Conservation (phyloP, 345 rosid genomes). For the Citrus australasica region DNA sequence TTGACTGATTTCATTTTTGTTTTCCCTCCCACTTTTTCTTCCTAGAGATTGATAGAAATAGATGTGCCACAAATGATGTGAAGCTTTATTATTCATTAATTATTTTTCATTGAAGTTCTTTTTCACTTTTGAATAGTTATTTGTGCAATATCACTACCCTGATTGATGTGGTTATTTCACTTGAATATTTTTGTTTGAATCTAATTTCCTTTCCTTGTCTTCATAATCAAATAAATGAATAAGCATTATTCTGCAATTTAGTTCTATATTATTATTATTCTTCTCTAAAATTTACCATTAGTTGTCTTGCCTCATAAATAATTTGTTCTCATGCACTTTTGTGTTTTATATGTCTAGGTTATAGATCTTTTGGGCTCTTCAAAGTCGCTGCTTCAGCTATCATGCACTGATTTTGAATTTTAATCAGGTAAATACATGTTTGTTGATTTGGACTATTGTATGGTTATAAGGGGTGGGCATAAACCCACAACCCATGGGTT, state of each 20-base stretch:
- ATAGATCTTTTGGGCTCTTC: background rate
- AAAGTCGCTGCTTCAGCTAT: background rate
- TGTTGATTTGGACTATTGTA: background rate
- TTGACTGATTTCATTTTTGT: background rate
- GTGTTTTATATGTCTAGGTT: background rate
- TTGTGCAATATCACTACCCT: background rate
- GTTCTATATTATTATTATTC: background rate
- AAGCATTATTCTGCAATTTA: background rate
- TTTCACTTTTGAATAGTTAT: background rate
- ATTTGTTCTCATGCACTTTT: background rate
- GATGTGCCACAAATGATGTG: background rate
- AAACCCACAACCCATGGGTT: too few relatives aligned
- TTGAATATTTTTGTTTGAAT: background rate
- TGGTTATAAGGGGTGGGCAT: background rate
- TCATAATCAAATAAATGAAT: background rate
- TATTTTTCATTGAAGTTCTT: background rate
- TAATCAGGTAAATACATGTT: background rate
- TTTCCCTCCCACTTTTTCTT: background rate
- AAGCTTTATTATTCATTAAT: background rate
- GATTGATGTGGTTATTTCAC: background rate
- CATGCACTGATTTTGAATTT: background rate
- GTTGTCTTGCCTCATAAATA: background rate
- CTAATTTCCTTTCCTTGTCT: background rate
- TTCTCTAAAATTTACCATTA: background rate
- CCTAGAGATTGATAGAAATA: background rate